Evolutionary conservation across 257 asterid species (phyloP), one percentile per base, ranked within the genome.

Genomic region (Thymus mandschuricus): DNA sequence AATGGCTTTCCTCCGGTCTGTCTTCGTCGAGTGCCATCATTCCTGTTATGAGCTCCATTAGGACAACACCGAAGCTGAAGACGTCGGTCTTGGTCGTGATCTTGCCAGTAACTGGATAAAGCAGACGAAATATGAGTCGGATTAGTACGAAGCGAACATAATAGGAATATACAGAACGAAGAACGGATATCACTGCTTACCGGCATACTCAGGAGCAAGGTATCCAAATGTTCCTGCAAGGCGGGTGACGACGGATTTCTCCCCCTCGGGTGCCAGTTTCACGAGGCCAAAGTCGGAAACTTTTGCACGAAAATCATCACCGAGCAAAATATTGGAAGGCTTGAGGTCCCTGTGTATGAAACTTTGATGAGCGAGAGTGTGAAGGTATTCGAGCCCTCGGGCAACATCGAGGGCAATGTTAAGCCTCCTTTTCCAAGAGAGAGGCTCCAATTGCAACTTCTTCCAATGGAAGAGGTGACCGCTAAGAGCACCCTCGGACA

Each of bases 221-320:
- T 92, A 92, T 21, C 98, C 96, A 41, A 92, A 92, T 58, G 98
- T 92, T 34, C 98, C 98, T 1, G 98, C 98, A 3, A 92, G 92
- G 57, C 93, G 85, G 4, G 98, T 92, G 70, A 83, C 87, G 35
- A 90, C 90, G 5, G 98, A 90, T 62, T 72, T 83, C 87, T 84
- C 95, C 46, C 91, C 95, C 60, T 90, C 87, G 1, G 98, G 98
- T 56, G 97, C 97, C 30, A 92, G 94, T 75, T 90, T 92, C 71
- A 92, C 98, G 3, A 92, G 86, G 15, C 98, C 98, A 66, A 92
- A 92, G 66, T 92, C 98, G 0, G 98, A 92, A 12, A 92, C 83
- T 69, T 92, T 92, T 0, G 98, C 98, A 41, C 87, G 88, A 69
- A 86, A 92, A 78, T 88, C 88, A 76, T 92, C 98, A 54, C 89